phyloP scores from a whole-genome alignment of 2,329 filamentous ascomycete species.

The Aspergillus neoniger region DNA sequence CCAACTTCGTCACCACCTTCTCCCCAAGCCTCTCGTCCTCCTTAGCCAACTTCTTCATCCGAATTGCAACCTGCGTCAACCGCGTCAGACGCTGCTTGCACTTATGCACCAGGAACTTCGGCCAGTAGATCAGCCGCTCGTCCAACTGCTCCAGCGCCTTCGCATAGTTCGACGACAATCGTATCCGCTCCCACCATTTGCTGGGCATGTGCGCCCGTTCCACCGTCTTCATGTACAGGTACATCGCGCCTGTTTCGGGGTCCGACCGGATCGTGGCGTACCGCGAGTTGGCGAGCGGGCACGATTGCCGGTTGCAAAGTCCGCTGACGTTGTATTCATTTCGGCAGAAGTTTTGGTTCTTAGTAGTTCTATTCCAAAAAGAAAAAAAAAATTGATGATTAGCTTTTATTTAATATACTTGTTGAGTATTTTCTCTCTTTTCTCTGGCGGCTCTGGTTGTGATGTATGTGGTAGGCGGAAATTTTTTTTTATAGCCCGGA shows the following conservation, averaged over 20 bases:
- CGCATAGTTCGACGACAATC: conserved; percentile 85
- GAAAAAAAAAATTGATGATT: no score
- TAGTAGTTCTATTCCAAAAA: conserved; percentile 63
- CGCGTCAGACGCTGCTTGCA: conserved; percentile 95
- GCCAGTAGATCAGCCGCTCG: conserved; percentile 84
- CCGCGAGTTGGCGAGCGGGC: conserved; percentile 84
- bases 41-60: conserved; percentile 73
- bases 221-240: conserved; percentile 95
- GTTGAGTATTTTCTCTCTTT: no score
- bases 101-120: conserved; percentile 89
- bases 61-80: conserved; percentile 85
- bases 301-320: conserved; percentile 83
- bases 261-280: conserved; percentile 90
- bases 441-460: background rate
- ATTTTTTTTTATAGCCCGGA: background rate
- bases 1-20: conserved; percentile 81
- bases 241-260: conserved; percentile 76
- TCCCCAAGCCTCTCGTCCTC: conserved; percentile 90
- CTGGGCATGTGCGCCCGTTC: conserved; percentile 85
- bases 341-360: conserved; percentile 89
- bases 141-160: conserved; percentile 88
- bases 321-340: conserved; percentile 89
- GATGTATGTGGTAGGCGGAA: background rate
- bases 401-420: background rate
- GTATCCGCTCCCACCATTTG: conserved; percentile 93